These are phyloP conservation scores for Xylaria sp. DNA, from an alignment of 2,329 filamentous ascomycete genomes.

Conservation along the genomic window DNA sequence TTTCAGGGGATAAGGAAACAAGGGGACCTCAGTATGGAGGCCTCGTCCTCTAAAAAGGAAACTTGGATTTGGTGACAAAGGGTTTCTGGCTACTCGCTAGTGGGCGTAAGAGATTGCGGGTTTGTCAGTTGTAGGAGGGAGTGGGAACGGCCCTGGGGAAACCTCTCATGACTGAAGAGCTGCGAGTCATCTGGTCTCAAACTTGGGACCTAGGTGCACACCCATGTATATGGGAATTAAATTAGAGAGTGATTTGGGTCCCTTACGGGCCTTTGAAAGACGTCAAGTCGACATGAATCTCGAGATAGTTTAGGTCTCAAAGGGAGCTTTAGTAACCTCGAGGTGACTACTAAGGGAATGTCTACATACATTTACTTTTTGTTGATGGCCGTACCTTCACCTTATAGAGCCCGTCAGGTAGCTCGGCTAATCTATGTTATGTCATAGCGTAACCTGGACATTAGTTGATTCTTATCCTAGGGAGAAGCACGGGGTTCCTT, in stretches of 20 bases:
- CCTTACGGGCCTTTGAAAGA: not conserved
- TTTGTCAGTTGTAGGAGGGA: not conserved
- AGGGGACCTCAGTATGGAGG: not conserved
- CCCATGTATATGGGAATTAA: not conserved
- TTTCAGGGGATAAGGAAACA: not conserved
- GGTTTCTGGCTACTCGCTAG: not conserved
- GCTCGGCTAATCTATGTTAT: not conserved
- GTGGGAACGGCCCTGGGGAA: not conserved
- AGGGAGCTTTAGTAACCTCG: not conserved
- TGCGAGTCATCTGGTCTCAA: not conserved
- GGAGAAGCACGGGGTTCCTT: not conserved
- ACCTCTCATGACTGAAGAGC: constrained; percentile 3
- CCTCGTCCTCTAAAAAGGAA: not conserved
- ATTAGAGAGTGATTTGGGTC: not conserved
- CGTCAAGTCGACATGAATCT: not conserved
- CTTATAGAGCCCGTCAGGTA: not conserved
- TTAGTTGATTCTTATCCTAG: not conserved
- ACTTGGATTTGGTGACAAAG: not conserved
- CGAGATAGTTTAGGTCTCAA: not conserved
- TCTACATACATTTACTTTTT: not conserved
- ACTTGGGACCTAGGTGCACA: not conserved
- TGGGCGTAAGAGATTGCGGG: not conserved
- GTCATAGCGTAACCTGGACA: not conserved
- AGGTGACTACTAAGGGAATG: not conserved
- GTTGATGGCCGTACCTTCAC: not conserved